Evolutionary conservation across 1,284 basidiomycete species (phyloP).

Genomic region (Coniferiporia weirii): DNA sequence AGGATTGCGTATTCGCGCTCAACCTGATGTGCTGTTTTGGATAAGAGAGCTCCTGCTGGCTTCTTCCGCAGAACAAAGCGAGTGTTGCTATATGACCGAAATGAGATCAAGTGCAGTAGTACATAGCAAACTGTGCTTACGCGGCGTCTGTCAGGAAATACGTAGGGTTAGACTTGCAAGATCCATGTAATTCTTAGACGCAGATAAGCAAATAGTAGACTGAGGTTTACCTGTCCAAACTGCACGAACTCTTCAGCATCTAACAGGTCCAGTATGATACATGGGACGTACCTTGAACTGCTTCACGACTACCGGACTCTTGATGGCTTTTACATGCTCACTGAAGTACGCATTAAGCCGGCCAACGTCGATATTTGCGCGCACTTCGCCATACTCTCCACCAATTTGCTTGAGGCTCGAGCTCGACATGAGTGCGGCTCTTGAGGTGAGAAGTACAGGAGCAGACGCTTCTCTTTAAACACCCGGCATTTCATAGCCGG

Average conservation of each 20-base stretch:
- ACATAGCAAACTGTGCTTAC: constrained; percentile 33
- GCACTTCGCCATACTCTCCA: constrained; percentile 69
- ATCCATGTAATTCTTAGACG: neutral
- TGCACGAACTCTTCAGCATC: constrained; percentile 27
- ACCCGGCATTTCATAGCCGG: no score
- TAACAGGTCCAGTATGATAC: constrained; percentile 8
- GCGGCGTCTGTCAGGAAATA: constrained; percentile 81
- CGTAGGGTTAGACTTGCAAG: constrained; percentile 82
- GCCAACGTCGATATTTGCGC: constrained; percentile 63
- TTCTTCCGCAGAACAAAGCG: constrained; percentile 92
- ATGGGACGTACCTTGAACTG: constrained; percentile 78
- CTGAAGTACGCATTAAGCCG: constrained; percentile 68
- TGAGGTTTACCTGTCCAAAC: constrained; percentile 69
- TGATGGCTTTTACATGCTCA: constrained; percentile 51
- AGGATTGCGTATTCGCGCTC: constrained; percentile 89
- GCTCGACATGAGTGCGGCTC: neutral
- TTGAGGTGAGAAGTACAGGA: neutral
- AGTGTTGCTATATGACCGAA: constrained; percentile 36
- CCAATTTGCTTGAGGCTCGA: constrained; percentile 40
- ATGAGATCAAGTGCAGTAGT: constrained; percentile 9
- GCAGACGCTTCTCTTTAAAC: no score
- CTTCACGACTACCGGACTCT: constrained; percentile 72
- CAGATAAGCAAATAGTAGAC: neutral
- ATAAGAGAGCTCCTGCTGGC: constrained; percentile 83
- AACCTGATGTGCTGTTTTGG: constrained; percentile 88